phyloP scores from a whole-genome alignment of 495 filamentous ascomycete genomes.

The Staphylotrichum tortipilum region DNA sequence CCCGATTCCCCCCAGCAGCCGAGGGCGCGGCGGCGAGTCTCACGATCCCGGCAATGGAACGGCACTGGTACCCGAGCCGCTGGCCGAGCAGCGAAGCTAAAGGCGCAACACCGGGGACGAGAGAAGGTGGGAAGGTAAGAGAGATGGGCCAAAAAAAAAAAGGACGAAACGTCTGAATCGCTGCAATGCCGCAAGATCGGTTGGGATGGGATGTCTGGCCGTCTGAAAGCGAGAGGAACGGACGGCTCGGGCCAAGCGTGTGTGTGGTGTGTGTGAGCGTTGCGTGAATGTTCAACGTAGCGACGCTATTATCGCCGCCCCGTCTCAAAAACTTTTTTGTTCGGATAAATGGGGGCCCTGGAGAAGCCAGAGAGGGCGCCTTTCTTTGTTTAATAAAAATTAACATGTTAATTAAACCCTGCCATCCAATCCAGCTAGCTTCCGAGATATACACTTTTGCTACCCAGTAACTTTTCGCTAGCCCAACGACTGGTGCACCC shows the following conservation, averaged over 20 bases:
- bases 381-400: constrained; percentile 22
- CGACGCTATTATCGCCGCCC: neutral
- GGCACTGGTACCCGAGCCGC: constrained; percentile 4
- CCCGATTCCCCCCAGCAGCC: neutral
- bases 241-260: too few species aligned
- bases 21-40: too few species aligned
- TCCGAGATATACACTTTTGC: constrained; percentile 21
- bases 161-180: neutral
- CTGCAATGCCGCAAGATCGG: neutral
- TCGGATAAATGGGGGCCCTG: constrained; percentile 25
- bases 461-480: constrained; percentile 11
- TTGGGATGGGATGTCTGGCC: neutral
- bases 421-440: constrained; percentile 19
- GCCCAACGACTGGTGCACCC: neutral
- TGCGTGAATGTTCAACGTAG: too few species aligned
- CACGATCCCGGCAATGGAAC: neutral
- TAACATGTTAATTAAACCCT: constrained; percentile 21
- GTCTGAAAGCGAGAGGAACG: neutral
- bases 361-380: too few species aligned
- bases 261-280: too few species aligned
- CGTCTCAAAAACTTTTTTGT: constrained; percentile 13
- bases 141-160: neutral
- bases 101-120: neutral
- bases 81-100: neutral
- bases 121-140: neutral